Percentiles rank a stretch among this genome's conserved stretches.
phyloP scores from a whole-genome alignment of 2,329 filamentous ascomycete genomes.

The Neofusicoccum ribis region DNA sequence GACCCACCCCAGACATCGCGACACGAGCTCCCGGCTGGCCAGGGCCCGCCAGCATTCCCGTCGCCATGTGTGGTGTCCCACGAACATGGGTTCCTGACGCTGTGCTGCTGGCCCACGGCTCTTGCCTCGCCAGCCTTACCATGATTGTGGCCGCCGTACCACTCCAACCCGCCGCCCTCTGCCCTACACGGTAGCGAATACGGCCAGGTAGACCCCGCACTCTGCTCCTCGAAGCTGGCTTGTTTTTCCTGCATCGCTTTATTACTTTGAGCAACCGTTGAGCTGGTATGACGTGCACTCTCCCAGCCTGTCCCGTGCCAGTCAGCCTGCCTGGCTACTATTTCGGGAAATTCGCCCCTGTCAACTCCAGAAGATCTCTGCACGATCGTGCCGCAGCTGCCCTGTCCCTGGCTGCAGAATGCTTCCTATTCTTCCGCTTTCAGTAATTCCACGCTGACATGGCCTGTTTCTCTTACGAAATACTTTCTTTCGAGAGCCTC shows the following conservation, averaged over 20 bases:
- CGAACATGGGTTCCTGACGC: constrained; percentile 3
- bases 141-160: not conserved
- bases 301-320: not conserved
- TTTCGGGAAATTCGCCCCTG: not conserved
- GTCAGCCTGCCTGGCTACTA: constrained; percentile 1
- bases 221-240: not conserved
- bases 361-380: not conserved
- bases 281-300: constrained; percentile 15
- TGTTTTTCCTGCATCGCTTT: not conserved
- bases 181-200: not conserved
- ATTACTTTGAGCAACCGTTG: constrained; percentile 2
- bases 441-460: not conserved
- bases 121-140: constrained; percentile 2
- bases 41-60: not conserved
- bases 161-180: not conserved
- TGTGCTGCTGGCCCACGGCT: not conserved
- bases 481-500: not conserved
- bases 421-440: not conserved
- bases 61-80: not conserved
- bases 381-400: not conserved
- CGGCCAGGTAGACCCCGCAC: not conserved
- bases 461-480: constrained; percentile 12
- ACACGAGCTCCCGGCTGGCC: not conserved
- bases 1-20: not conserved
- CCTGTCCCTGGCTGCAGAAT: not conserved